A percentile compares a stretch with the other conserved stretches of the same genome.
phyloP scores from a whole-genome alignment of 176 grass and related monocot genomes.

The Aegilops speltoides region DNA sequence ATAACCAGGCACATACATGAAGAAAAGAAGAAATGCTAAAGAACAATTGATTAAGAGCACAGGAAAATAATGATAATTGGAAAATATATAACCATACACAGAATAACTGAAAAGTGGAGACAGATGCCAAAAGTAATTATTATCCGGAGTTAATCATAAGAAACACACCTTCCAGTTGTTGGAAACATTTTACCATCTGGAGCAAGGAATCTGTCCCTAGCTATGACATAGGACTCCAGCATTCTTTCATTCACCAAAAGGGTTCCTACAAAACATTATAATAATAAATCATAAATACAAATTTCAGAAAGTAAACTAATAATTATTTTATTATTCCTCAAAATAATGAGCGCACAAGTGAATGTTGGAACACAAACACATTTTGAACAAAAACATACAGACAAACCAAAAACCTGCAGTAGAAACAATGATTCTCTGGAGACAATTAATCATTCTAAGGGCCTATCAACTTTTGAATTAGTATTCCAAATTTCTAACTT shows the following conservation, averaged over 20 bases:
- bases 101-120: not conserved
- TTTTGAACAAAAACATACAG: slow-evolving; percentile 1
- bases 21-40: not conserved
- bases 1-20: not conserved
- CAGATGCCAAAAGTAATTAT: slow-evolving; percentile 10
- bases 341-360: not conserved
- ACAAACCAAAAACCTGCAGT: not conserved
- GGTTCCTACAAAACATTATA: slow-evolving; percentile 60
- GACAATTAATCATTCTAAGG: not conserved
- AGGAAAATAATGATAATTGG: slow-evolving; percentile 8
- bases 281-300: not conserved
- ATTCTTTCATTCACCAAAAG: slow-evolving; percentile 99
- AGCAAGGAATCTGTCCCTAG: slow-evolving; percentile 90
- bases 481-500: slow-evolving; percentile 4
- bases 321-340: not conserved
- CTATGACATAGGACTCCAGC: slow-evolving; percentile 98
- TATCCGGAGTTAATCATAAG: not conserved
- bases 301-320: not conserved
- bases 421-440: not conserved
- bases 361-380: not conserved
- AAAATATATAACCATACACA: not conserved
- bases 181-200: slow-evolving; percentile 98
- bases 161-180: slow-evolving; percentile 82
- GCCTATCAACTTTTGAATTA: not conserved
- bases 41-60: not conserved